Evolutionary conservation across 495 filamentous ascomycete species (phyloP), one percentile per base, ranked within the genome.

Genomic region (Penicillium macrosclerotiorum): DNA sequence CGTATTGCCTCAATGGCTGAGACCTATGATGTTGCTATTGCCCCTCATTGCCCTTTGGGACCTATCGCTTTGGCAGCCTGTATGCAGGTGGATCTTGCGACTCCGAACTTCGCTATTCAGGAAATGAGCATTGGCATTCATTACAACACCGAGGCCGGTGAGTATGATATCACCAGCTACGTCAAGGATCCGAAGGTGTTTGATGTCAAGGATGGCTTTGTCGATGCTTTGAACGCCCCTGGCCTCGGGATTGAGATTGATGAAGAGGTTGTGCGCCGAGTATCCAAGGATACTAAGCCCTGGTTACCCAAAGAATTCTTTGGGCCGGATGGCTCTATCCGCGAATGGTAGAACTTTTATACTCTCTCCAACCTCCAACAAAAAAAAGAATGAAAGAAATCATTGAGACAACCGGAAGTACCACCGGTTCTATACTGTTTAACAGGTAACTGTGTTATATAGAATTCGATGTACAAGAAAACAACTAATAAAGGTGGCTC

Each of bases 121-220:
- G 86, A 91, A 71, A 90, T 90, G 86, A 81, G 79, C 42, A 52
- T 88, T 37, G 86, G 85, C 0, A 90, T 91, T 40, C 87, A 91
- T 64, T 90, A 90, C 59, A 90, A 89, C 52, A 68, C 68, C 13
- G 81, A 76, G 27, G 51, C 61, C 12, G 82, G 84, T 6, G 70
- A 79, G 31, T 76, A 76, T 42, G 85, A 90, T 63, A 69, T 90
- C 32, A 76, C 69, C 1, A 88, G 73, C 45, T 91, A 90, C 52
- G 70, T 83, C 5, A 78, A 76, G 47, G 79, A 88, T 57, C 66
- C 76, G 0, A 59, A 51, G 17, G 79, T 86, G 2, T 89, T 86
- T 66, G 62, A 67, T 24, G 80, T 90, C 6, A 74, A 71, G 14
- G 78, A 83, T 39, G 86, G 87, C 2, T 86, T 80, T 68, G 79